These are phyloP conservation scores for Myrica gale DNA, from an alignment of 306 rosid genomes.

Conservation along the genomic window DNA sequence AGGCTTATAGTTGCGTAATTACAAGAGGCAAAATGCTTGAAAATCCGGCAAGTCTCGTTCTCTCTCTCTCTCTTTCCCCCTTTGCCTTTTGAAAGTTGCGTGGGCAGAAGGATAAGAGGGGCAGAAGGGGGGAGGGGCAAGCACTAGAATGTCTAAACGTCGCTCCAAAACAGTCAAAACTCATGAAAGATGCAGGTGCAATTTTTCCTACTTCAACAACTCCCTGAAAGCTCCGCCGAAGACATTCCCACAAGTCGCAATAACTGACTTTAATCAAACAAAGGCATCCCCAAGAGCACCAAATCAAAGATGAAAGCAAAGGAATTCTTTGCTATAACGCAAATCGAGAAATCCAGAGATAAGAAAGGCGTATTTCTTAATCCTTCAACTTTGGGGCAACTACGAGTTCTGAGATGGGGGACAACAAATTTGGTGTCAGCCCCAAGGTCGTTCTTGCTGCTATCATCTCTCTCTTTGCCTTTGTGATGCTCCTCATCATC, in stretches of 20 bases:
- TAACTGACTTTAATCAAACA: neutral
- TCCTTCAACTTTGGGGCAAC: neutral
- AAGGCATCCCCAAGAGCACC: too few species aligned
- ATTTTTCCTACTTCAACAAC: neutral
- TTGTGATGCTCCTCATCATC: slow-evolving; percentile 7
- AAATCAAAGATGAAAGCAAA: neutral
- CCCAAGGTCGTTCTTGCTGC: slow-evolving; percentile 19
- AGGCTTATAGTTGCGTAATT: too few species aligned
- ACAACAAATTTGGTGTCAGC: neutral
- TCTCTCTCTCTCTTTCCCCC: too few species aligned
- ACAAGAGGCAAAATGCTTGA: too few species aligned
- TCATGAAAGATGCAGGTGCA: neutral
- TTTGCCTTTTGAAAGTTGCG: too few species aligned
- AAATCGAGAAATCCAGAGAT: neutral
- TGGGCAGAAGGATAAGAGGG: too few species aligned
- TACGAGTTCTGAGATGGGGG: slow-evolving; percentile 22
- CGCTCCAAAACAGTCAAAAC: neutral
- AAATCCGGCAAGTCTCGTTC: too few species aligned
- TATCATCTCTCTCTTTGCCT: slow-evolving; percentile 29
- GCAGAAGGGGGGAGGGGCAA: neutral
- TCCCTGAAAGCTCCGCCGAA: neutral
- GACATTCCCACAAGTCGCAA: neutral
- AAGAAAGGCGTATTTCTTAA: neutral
- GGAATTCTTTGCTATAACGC: neutral
- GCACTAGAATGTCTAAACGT: neutral